Evolutionary conservation across 2,329 filamentous ascomycete genomes (phyloP).

Genomic region (Colletotrichum trifolii): DNA sequence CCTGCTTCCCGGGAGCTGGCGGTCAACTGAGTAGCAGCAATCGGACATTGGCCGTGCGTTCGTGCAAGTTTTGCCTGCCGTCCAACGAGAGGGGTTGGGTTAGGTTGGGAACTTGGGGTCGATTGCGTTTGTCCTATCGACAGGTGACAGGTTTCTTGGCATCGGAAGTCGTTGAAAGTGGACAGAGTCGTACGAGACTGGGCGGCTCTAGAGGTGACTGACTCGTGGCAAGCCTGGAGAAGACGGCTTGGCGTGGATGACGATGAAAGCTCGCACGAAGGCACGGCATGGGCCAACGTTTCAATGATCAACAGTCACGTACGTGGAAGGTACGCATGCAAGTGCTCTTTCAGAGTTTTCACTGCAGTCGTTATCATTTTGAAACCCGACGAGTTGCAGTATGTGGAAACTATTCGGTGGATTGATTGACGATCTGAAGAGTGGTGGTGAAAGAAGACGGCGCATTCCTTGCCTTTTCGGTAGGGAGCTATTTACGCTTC

Average conservation of each 20-base stretch:
- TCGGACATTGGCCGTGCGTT: constrained; percentile 25
- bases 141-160: constrained; percentile 27
- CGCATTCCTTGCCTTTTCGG: constrained; percentile 14
- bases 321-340: not conserved
- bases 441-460: constrained; percentile 2
- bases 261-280: not conserved
- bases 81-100: constrained; percentile 6
- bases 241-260: constrained; percentile 13
- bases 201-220: constrained; percentile 19
- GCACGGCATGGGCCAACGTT: not conserved
- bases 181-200: constrained; percentile 29
- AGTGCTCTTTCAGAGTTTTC: constrained; percentile 14
- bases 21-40: constrained; percentile 2
- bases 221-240: constrained; percentile 19
- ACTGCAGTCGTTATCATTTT: constrained; percentile 14
- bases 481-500: constrained; percentile 3
- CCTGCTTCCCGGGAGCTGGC: constrained; percentile 3
- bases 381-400: constrained; percentile 27
- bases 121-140: constrained; percentile 21
- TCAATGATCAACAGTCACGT: constrained; percentile 4
- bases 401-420: constrained; percentile 19
- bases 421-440: constrained; percentile 7
- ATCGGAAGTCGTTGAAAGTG: constrained; percentile 30
- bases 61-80: constrained; percentile 22
- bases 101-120: not conserved